Evolutionary conservation across 169 alveolate genomes (phyloP).

Genomic region (Eimeria brunetti): DNA sequence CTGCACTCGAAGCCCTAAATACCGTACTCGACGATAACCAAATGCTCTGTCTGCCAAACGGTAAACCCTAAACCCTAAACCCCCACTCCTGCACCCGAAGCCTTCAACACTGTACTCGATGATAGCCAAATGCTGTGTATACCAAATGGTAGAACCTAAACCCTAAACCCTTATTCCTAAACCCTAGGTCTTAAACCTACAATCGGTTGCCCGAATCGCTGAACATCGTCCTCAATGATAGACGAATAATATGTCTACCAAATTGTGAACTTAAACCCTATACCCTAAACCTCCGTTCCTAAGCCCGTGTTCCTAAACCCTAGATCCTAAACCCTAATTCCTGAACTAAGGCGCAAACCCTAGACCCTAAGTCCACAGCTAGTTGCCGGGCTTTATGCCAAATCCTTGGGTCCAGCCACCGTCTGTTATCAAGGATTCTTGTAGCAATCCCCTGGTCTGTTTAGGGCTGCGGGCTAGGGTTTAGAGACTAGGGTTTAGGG

Average conservation of each 20-base stretch:
- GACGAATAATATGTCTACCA: conserved; percentile 95
- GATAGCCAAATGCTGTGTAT: conserved; percentile 97
- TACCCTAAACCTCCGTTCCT: too few species aligned
- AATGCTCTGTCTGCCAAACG: conserved; percentile 96
- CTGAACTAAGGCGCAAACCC: too few species aligned
- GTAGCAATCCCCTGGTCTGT: too few species aligned
- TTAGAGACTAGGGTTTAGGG: not conserved
- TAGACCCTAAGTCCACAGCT: too few species aligned
- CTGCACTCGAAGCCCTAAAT: conserved; percentile 96
- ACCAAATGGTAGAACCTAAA: conserved; percentile 88
- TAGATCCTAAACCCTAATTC: too few species aligned
- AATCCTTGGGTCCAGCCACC: too few species aligned
- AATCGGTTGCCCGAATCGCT: too few species aligned
- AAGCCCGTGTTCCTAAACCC: too few species aligned
- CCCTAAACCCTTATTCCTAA: too few species aligned
- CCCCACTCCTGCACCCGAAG: too few species aligned
- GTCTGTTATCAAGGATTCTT: too few species aligned
- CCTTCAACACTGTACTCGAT: conserved; percentile 97
- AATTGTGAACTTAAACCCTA: conserved; percentile 84
- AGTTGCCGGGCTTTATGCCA: too few species aligned
- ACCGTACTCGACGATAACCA: conserved; percentile 98
- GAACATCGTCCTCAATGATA: conserved; percentile 98
- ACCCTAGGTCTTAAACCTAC: conserved; percentile 96
- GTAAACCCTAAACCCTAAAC: conserved; percentile 58
- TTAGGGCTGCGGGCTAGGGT: not conserved